These are phyloP conservation scores for Kazachstania viticola DNA, from an alignment of 805 yeast genomes.

Conservation along the genomic window DNA sequence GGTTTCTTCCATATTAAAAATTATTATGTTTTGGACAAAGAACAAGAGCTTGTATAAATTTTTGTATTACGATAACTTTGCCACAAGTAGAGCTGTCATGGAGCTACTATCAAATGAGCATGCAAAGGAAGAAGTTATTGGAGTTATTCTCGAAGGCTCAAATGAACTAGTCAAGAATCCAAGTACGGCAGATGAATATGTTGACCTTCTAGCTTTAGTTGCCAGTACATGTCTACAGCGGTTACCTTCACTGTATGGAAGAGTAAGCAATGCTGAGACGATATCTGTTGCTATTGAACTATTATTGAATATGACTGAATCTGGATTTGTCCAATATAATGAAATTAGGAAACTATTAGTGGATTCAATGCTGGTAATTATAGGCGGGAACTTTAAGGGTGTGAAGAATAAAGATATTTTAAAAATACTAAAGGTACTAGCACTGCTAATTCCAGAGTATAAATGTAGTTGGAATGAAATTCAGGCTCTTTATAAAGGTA, in stretches of 20 bases:
- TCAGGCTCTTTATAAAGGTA: constrained; percentile 34
- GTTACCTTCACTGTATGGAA: constrained; percentile 39
- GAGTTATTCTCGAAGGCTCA: constrained; percentile 44
- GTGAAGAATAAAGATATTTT: constrained; percentile 43
- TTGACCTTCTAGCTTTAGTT: constrained; percentile 40
- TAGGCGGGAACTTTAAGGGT: constrained; percentile 45
- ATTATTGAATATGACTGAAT: constrained; percentile 40
- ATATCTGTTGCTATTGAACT: constrained; percentile 42
- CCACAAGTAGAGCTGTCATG: constrained; percentile 45
- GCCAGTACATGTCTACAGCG: constrained; percentile 44
- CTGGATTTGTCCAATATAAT: constrained; percentile 45
- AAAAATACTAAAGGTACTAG: constrained; percentile 45
- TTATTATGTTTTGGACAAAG: constrained; percentile 51
- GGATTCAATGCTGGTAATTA: constrained; percentile 43
- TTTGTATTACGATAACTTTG: constrained; percentile 42
- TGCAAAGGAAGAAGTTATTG: constrained; percentile 58
- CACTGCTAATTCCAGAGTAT: constrained; percentile 40
- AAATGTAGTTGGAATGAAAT: constrained; percentile 45
- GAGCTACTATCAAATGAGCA: constrained; percentile 39
- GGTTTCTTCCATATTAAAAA: constrained; percentile 62
- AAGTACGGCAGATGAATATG: constrained; percentile 33
- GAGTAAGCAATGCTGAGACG: constrained; percentile 31
- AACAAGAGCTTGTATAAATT: constrained; percentile 36
- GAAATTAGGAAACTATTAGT: constrained; percentile 43
- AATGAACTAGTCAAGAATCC: constrained; percentile 34